Base-by-base conservation (phyloP, 192 early-diverging fungal species). In the Coemansia sp. region DNA sequence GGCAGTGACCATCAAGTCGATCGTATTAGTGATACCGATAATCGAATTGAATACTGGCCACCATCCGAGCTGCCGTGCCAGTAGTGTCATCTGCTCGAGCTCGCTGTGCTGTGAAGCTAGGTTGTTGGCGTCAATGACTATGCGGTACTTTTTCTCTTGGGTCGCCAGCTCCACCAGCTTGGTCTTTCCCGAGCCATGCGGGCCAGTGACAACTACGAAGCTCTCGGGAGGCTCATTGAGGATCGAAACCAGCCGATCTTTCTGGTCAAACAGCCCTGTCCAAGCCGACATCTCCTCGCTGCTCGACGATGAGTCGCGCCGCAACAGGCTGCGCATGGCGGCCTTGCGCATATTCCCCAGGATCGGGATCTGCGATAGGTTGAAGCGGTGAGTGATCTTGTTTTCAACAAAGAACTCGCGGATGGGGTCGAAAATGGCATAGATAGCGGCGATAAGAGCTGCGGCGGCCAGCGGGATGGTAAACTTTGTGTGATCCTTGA, bases 1-100 rank as follows among this genome's bases (percentile, higher is more conserved):
- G 6, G 94, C 95, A 8, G 91, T 89, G 13, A 97, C 87, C 59
- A 96, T 81, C 63, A 92, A 87, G 71, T 97, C 94, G 49, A 95
- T 85, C 28, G 94, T 75, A 47, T 89, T 87, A 42, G 89, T 91
- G 21, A 91, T 77, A 8, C 86, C 86, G 35, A 87, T 87, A 65
- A 92, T 84, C 72, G 89, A 92, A 64, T 90, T 92, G 74, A 99
- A 96, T 38, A 95, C 80, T 4, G 97, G 97, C 76, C 94, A 92
- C 84, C 94, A 97, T 6, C 93, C 92, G 19, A 98, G 86, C 81
- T 98, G 94, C 30, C 85, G 84, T 1, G 96, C 94, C 67, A 99
- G 77, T 11, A 75, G 75, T 19, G 87, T 86, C 62, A 96, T 86
- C 75, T 95, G 71, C 49, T 93, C 88, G 50, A 90, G 82, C 52